Base-by-base conservation (phyloP, 2,329 filamentous ascomycete species). In the Rutstroemia sp. region DNA sequence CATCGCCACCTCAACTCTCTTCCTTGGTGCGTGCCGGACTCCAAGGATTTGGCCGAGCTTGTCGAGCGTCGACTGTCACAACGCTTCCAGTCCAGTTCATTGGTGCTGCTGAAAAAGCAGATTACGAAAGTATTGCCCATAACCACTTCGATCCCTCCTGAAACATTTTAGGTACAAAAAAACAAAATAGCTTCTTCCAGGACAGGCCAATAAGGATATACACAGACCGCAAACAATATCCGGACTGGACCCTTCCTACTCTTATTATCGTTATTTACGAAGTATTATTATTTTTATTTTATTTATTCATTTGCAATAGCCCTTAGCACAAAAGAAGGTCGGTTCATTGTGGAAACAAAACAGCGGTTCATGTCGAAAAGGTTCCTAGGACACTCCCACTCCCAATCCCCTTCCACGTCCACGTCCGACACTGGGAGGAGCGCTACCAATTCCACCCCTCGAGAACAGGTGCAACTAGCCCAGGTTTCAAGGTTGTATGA, bases 401-500 rank as follows among this genome's bases (percentile, higher is more conserved):
- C 23, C 23, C 23, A 23, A 3, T 16, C 19, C 46, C 34, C n/a
- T 38, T 45, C 48, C 54, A 12, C 19, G 41, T 41, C 46, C 46
- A 6, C 53, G 39, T 27, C 54, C 48, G 27, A 46, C 19, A 52
- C 38, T 38, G 27, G 48, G 23, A 52, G 54, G 54, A 56, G 38
- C 44, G 23, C 25, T 46, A 52, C 39, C 52, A 56, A 25, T 18
- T 30, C 54, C 34, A 52, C 39, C 27, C 18, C 34, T 27, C 62
- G 52, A 54, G 57, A 53, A 56, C 48, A 60, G 34, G 60, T 58
- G 55, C 56, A 60, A 58, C 58, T 60, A 46, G 62, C 65, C 50
- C 63, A 67, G 61, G 66, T 66, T 62, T 66, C 64, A 58, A 57
- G 57, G 46, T 54, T 68, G 59, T 67, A 65, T 67, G 66, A 68